These are phyloP conservation scores for Dothistroma septosporum DNA, from an alignment of 2,329 filamentous ascomycete species.

Conservation along the genomic window DNA sequence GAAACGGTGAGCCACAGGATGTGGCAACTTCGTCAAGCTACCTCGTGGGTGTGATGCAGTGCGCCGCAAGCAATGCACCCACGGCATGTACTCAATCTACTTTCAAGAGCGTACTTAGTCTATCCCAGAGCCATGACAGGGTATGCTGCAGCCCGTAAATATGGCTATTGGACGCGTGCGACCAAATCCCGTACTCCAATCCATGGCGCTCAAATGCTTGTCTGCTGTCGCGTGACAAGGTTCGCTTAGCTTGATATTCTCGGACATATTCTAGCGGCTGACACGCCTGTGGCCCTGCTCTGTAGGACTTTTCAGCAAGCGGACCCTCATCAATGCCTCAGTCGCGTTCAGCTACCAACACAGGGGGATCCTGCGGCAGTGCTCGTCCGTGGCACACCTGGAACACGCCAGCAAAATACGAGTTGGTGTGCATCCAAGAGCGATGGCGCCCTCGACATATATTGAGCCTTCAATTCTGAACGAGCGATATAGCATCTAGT, in stretches of 20 bases:
- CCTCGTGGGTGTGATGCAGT: not conserved
- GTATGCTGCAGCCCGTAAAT: not conserved
- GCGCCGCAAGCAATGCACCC: not conserved
- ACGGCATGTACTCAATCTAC: not conserved
- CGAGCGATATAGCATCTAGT: not conserved
- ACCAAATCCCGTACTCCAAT: not conserved
- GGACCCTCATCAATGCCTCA: not conserved
- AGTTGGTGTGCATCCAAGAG: not conserved
- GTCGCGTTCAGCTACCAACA: not conserved
- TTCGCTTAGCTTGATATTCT: slow-evolving; percentile 1
- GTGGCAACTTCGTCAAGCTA: not conserved
- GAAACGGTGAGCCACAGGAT: not conserved
- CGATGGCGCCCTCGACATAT: not conserved
- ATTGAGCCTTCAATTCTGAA: not conserved
- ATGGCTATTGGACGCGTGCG: not conserved
- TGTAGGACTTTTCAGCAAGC: not conserved
- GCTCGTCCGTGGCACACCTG: not conserved
- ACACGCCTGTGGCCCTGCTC: slow-evolving; percentile 1
- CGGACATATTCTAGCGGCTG: not conserved
- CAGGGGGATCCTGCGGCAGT: not conserved
- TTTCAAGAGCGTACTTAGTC: not conserved
- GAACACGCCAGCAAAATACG: not conserved
- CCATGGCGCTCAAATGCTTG: not conserved
- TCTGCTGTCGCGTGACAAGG: not conserved
- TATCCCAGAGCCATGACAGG: not conserved